These are phyloP conservation scores for Herpotrichia juniperi DNA, from an alignment of 2,329 filamentous ascomycete genomes.

Conservation along the genomic window DNA sequence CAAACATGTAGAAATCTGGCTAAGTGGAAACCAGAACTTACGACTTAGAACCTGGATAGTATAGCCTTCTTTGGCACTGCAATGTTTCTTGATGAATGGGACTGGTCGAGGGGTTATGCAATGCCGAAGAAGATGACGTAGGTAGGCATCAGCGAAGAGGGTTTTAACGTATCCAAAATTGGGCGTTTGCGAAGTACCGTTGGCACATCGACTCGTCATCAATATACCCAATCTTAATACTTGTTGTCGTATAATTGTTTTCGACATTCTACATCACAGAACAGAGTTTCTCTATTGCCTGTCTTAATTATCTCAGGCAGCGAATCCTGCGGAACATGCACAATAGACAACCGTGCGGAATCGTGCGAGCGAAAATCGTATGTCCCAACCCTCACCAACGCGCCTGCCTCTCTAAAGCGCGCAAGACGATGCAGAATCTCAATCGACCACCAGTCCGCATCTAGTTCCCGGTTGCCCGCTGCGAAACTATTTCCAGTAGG, in stretches of 20 bases:
- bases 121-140: constrained; percentile 3
- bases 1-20: constrained; percentile 2
- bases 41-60: constrained; percentile 4
- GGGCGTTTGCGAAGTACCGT: too few relatives aligned
- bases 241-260: too few relatives aligned
- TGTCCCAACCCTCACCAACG: not conserved
- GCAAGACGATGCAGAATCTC: constrained; percentile 1
- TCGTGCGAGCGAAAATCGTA: not conserved
- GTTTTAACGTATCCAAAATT: too few relatives aligned
- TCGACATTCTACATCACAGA: too few relatives aligned
- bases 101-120: constrained; percentile 8
- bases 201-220: too few relatives aligned
- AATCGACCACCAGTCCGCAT: not conserved
- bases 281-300: too few relatives aligned
- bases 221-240: too few relatives aligned
- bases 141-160: not conserved
- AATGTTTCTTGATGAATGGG: constrained; percentile 5
- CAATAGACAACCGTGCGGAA: not conserved
- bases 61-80: constrained; percentile 4
- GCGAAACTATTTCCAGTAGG: not conserved
- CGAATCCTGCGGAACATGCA: not conserved
- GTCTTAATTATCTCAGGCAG: too few relatives aligned
- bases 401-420: constrained; percentile 1
- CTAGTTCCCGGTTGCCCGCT: not conserved
- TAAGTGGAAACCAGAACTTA: not conserved